Base-by-base conservation (phyloP, 2,329 filamentous ascomycete species). In the Cercospora sesami region DNA sequence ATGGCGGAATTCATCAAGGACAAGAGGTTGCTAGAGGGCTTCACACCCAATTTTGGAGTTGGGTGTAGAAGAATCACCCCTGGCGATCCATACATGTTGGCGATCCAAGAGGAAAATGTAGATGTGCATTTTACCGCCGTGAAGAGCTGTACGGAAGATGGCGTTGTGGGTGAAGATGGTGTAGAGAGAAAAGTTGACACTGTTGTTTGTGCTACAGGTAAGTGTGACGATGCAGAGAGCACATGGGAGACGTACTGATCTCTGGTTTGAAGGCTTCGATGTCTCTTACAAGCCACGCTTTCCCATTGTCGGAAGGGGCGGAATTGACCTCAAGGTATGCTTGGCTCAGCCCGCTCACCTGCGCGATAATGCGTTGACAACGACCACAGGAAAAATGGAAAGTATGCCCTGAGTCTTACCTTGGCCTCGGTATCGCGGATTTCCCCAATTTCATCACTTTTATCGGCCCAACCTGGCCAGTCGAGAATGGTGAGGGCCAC, bases 1-100 rank as follows among this genome's bases (percentile, higher is more conserved):
- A 86, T 85, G 83, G 78, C 77, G 12, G 82, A 85, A 68, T 80
- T 79, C 63, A 84, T 86, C 73, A 85, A 83, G 68, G 83, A 86
- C 67, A 78, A 85, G 68, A 76, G 83, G 10, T 76, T 86, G 26
- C 73, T 85, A 3, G 74, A 84, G 63, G 82, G 82, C 5, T 83
- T 83, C 64, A 83, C 80, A 5, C 82, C 82, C 0, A 81, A 79
- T 16, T 84, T 81, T 26, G 80, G 79, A 12, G 69, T 84, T 42
- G 83, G 83, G 1, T 84, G 81, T 65, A 78, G 82, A 10, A 71
- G 82, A n/a, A 76, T 84, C 51, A 84, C 82, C 0, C 82, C 82
- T 0, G 84, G 83, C 2, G 83, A 85, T 71, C 82, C 82, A 1
- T 86, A 85, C 70, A 83, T 86, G 80, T 69, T 78, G 53, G 83